phyloP scores from a whole-genome alignment of 495 filamentous ascomycete genomes.

The Aspergillus nidulans region DNA sequence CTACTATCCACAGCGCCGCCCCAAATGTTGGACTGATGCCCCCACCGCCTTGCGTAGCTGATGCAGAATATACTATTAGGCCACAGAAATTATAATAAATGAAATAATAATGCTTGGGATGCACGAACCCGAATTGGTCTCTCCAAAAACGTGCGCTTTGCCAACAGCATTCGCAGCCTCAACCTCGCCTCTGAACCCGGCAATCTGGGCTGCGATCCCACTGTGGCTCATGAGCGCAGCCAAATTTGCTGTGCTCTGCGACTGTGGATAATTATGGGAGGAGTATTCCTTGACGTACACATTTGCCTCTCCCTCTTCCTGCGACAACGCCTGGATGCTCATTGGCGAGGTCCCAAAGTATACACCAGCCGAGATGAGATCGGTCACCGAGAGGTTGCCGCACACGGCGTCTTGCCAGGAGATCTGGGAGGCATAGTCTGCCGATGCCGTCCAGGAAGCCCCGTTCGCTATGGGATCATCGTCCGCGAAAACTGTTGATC shows the following conservation, averaged over 20 bases:
- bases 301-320: slow-evolving; percentile 43
- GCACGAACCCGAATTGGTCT: slow-evolving; percentile 55
- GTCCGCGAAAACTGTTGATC: slow-evolving; percentile 9
- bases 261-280: slow-evolving; percentile 59
- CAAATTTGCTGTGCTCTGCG: slow-evolving; percentile 31
- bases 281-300: slow-evolving; percentile 51
- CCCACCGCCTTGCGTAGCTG: slow-evolving; percentile 32
- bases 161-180: slow-evolving; percentile 37
- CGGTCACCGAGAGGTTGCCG: slow-evolving; percentile 35
- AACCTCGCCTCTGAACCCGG: slow-evolving; percentile 46
- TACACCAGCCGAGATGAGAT: slow-evolving; percentile 56
- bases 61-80: not conserved
- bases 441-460: slow-evolving; percentile 47
- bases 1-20: slow-evolving; percentile 57
- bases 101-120: too few relatives aligned
- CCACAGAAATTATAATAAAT: not conserved
- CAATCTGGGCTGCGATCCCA: slow-evolving; percentile 42
- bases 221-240: slow-evolving; percentile 49
- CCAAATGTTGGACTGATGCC: slow-evolving; percentile 55
- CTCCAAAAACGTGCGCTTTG: slow-evolving; percentile 54
- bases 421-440: slow-evolving; percentile 51
- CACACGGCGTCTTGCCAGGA: slow-evolving; percentile 52
- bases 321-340: slow-evolving; percentile 48
- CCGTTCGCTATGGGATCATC: slow-evolving; percentile 49
- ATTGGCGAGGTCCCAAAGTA: slow-evolving; percentile 49